A percentile compares a stretch with the other conserved stretches of the same genome.
Evolutionary conservation across 2,329 filamentous ascomycete genomes (phyloP).

Genomic region (Penicillium crustosum): DNA sequence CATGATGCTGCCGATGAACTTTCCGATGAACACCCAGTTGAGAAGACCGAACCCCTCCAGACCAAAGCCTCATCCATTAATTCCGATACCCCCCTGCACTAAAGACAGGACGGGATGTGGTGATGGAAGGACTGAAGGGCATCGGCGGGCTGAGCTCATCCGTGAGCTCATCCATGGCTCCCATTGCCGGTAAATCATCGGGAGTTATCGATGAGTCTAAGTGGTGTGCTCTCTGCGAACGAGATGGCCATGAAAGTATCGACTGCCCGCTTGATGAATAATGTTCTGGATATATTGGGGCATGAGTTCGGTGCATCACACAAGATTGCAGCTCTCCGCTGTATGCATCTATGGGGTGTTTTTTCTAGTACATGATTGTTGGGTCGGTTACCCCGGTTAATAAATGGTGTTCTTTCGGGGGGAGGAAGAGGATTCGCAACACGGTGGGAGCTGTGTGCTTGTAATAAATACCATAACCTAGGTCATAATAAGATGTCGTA

Average conservation of each 20-base stretch:
- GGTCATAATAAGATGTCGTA: not conserved
- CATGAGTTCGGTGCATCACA: slow-evolving; percentile 5
- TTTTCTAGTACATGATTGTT: slow-evolving; percentile 30
- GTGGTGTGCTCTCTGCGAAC: slow-evolving; percentile 96
- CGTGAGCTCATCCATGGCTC: slow-evolving; percentile 53
- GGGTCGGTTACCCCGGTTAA: slow-evolving; percentile 3
- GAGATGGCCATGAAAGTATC: slow-evolving; percentile 93
- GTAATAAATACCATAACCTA: slow-evolving; percentile 3
- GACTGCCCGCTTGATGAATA: slow-evolving; percentile 87
- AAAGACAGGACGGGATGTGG: slow-evolving; percentile 44
- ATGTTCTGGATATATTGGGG: slow-evolving; percentile 17
- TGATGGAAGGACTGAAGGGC: slow-evolving; percentile 45
- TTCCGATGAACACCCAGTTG: slow-evolving; percentile 16
- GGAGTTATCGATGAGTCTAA: slow-evolving; percentile 78
- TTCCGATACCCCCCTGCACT: slow-evolving; percentile 28
- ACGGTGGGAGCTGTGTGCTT: not conserved
- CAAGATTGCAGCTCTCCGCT: slow-evolving; percentile 10
- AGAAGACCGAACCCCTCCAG: slow-evolving; percentile 11
- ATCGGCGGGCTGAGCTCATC: slow-evolving; percentile 42
- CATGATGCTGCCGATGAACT: slow-evolving; percentile 11
- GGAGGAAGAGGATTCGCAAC: not conserved
- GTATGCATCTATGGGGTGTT: slow-evolving; percentile 8
- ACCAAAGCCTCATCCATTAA: slow-evolving; percentile 16
- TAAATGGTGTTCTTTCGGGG: slow-evolving; percentile 2
- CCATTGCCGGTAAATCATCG: slow-evolving; percentile 75